A percentile compares a stretch with the other conserved stretches of the same genome.
Conservation (phyloP, 805 yeast species). For the Nakazawaea laoshanensis region DNA sequence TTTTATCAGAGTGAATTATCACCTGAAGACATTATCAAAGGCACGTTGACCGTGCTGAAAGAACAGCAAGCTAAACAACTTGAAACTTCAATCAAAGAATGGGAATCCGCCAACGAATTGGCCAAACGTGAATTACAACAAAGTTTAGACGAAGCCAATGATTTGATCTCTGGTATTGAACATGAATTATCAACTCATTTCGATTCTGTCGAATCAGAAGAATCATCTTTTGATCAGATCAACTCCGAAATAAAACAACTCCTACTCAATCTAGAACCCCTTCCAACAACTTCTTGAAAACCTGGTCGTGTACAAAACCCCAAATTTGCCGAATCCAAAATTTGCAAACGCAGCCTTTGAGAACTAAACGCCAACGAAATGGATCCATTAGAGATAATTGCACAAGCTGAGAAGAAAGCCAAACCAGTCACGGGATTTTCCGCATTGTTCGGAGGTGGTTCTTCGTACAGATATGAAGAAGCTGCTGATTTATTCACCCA, state of each 20-base stretch:
- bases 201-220: conserved; percentile 3
- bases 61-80: conserved; percentile 13
- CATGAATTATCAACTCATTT: neutral
- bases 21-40: conserved; percentile 17
- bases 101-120: conserved; percentile 11
- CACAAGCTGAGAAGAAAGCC: conserved; percentile 54
- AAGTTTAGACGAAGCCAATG: conserved; percentile 1
- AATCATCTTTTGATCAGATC: conserved; percentile 1
- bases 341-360: neutral
- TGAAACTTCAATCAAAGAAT: conserved; percentile 12
- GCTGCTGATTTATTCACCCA: conserved; percentile 86
- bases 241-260: conserved; percentile 5
- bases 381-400: conserved; percentile 10
- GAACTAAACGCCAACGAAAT: neutral
- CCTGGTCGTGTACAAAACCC: too few species aligned
- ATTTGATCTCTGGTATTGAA: conserved; percentile 1
- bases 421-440: conserved; percentile 68
- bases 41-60: conserved; percentile 11
- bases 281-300: too few species aligned
- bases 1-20: conserved; percentile 13
- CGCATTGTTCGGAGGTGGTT: conserved; percentile 56
- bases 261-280: too few species aligned
- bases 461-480: conserved; percentile 67
- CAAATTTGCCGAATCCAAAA: too few species aligned
- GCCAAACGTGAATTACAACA: neutral